A percentile compares a stretch with the other conserved stretches of the same genome.
phyloP scores from a whole-genome alignment of 441 rosid species.

The Isatis lusitanica region DNA sequence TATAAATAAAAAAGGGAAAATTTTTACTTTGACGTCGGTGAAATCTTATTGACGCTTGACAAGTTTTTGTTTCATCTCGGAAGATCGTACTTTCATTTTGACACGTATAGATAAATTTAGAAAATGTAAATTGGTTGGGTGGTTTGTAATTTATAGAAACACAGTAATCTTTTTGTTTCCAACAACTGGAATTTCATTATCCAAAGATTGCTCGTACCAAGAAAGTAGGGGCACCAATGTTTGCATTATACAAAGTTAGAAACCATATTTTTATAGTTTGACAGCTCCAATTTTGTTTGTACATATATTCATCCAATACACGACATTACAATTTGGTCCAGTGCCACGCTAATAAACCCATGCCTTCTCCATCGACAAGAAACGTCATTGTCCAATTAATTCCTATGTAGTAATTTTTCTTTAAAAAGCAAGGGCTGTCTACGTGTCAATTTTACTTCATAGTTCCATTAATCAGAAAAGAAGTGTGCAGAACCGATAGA shows the following conservation, averaged over 20 bases:
- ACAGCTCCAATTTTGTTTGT: neutral
- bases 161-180: neutral
- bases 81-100: neutral
- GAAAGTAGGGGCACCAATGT: neutral
- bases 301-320: neutral
- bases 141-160: neutral
- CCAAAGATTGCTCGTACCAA: neutral
- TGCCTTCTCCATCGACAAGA: neutral
- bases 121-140: neutral
- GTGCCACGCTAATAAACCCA: neutral
- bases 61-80: neutral
- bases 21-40: neutral
- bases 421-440: too few species aligned
- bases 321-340: slow-evolving; percentile 5
- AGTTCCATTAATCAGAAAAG: neutral
- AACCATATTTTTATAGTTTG: neutral
- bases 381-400: neutral
- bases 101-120: neutral
- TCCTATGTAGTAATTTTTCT: neutral
- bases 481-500: neutral
- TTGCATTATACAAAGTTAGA: neutral
- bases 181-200: neutral
- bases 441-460: neutral
- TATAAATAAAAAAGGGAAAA: neutral
- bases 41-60: neutral